Percentiles rank a stretch among this genome's conserved stretches.
Evolutionary conservation across 768 basidiomycete species (phyloP).

Genomic region (Leccinum ochraceum): DNA sequence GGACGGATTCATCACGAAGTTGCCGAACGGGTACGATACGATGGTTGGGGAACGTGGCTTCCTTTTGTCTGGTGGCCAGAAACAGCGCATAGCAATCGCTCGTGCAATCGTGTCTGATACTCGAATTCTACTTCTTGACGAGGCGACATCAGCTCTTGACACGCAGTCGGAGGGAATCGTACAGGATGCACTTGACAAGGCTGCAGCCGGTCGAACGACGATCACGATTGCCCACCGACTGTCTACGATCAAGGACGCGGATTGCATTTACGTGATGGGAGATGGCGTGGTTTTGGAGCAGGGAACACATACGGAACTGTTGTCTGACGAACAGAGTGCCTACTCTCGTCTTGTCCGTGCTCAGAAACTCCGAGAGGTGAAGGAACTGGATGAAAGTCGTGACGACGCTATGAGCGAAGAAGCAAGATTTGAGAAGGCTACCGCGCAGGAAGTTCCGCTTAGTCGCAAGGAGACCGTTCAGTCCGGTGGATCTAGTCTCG

Average conservation of each 20-base stretch:
- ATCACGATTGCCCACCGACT: no score
- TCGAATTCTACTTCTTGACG: no score
- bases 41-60: constrained; percentile 89
- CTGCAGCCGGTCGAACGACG: no score
- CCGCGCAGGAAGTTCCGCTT: no score
- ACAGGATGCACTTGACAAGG: no score
- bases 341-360: constrained; percentile 78
- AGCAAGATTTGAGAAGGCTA: no score
- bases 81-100: constrained; percentile 87
- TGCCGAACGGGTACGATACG: constrained; percentile 84
- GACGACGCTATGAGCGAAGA: constrained; percentile 22
- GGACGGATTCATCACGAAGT: constrained; percentile 79
- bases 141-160: no score
- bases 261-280: constrained; percentile 88
- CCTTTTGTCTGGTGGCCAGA: constrained; percentile 85
- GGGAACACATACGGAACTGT: constrained; percentile 75
- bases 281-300: constrained; percentile 78
- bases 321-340: constrained; percentile 57
- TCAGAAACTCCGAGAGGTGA: constrained; percentile 70
- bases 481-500: no score
- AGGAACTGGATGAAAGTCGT: constrained; percentile 32
- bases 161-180: no score
- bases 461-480: no score
- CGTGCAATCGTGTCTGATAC: constrained; percentile 70
- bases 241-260: constrained; percentile 83